Evolutionary conservation across 176 grass and related monocot species (phyloP).

Genomic region (Juncus effusus): DNA sequence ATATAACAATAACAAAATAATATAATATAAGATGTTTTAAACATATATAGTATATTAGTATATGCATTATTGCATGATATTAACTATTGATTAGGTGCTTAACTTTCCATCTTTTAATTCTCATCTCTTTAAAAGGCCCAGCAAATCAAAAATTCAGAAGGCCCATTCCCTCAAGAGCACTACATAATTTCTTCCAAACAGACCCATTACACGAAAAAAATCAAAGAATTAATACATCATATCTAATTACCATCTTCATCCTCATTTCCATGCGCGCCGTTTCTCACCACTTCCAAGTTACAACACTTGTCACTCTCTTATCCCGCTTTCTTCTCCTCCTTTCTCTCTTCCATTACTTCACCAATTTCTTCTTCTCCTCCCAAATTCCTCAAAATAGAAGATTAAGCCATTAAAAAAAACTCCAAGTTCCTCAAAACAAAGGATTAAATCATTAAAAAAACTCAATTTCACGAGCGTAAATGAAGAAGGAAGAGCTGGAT

Average conservation of each 20-base stretch:
- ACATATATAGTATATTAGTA: too few relatives aligned
- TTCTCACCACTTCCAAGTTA: too few relatives aligned
- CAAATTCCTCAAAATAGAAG: not conserved
- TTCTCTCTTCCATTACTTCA: not conserved
- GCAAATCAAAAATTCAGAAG: too few relatives aligned
- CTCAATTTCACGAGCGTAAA: not conserved
- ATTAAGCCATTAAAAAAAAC: not conserved
- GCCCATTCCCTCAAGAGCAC: too few relatives aligned
- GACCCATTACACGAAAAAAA: too few relatives aligned
- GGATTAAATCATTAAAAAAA: not conserved
- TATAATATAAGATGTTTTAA: too few relatives aligned
- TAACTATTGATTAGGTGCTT: not conserved
- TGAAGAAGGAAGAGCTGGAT: slow-evolving; percentile 45
- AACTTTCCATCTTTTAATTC: not conserved
- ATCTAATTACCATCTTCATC: too few relatives aligned
- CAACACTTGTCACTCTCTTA: slow-evolving; percentile 2
- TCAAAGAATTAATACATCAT: too few relatives aligned
- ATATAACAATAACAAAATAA: too few relatives aligned
- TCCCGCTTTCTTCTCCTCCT: slow-evolving; percentile 1
- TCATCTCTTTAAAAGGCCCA: not conserved
- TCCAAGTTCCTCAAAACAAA: slow-evolving; percentile 9
- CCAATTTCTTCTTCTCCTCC: not conserved
- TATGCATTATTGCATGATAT: too few relatives aligned
- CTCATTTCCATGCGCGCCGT: too few relatives aligned
- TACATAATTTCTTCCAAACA: too few relatives aligned